Evolutionary conservation across 805 yeast genomes (phyloP), one percentile per base, ranked within the genome.

Genomic region (Wickerhamomyces canadensis): DNA sequence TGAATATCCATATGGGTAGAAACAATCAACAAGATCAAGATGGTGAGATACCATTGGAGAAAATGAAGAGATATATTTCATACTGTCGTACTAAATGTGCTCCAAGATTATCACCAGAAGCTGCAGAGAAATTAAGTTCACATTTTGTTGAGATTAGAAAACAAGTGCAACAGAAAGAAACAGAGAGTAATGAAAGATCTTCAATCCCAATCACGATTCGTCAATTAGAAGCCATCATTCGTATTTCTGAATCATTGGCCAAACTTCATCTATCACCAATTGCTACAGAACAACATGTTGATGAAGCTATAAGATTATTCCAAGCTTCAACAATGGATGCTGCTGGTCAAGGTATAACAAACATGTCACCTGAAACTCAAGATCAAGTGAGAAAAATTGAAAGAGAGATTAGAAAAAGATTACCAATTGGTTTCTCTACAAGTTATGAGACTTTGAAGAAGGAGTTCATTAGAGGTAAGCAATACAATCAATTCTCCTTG

Each of bases 251-350:
- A 64, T 76, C 96, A 0, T 65, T 93, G 39, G 98, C 98, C 7
- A 93, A 93, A 60, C 60, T 93, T 41, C 80, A 80, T 39, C 65
- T 93, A 38, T 72, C 82, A 12, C 91, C 97, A 2, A 72, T 87
- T 14, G 98, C 96, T 4, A 74, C 78, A 8, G 93, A 79, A 51
- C 81, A 76, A 45, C 98, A 93, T 56, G 98, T 93, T 21, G 91
- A 86, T 51, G 98, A 93, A 58, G 97, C 98, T 0, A 85, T 93
- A 44, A 68, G 99, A 52, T 67, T 93, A 44, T 93, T 93, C 62
- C 85, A 85, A 43, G 97, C 98, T 0, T 93, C 98, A 2, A 93
- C 99, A 0, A 88, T 93, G 94, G 89, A 89, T 56, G 98, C 98
- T 1, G 91, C 86, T 10, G 51, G 60, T 24, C 68, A 67, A 48